These are phyloP conservation scores for Westerdykella ornata DNA, from an alignment of 2,329 filamentous ascomycete genomes.

Conservation along the genomic window DNA sequence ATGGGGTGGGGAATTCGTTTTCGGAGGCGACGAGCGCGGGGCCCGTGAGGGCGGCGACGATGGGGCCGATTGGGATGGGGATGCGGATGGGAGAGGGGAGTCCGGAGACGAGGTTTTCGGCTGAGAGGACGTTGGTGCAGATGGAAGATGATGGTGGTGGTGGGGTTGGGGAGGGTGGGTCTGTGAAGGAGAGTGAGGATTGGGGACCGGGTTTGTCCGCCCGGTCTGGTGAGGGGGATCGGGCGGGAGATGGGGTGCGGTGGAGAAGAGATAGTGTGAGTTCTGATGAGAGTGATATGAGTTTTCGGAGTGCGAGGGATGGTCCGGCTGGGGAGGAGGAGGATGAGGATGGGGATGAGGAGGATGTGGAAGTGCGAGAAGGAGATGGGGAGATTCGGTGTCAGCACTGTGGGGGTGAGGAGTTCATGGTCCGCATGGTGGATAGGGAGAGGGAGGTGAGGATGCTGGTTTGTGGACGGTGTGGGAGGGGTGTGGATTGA, in stretches of 20 bases:
- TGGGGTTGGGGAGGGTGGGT: too few species aligned
- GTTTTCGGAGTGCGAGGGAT: not conserved
- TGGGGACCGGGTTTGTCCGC: too few species aligned
- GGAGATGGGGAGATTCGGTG: constrained; percentile 49
- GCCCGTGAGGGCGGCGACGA: not conserved
- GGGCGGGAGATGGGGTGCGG: too few species aligned
- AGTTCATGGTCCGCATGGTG: constrained; percentile 56
- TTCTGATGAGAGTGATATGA: not conserved
- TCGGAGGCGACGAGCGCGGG: not conserved
- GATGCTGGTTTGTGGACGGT: constrained; percentile 57
- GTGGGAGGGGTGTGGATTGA: constrained; percentile 20
- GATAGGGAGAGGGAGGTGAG: constrained; percentile 50
- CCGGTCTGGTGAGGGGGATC: too few species aligned
- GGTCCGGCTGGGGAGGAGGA: constrained; percentile 10
- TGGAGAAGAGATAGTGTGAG: too few species aligned
- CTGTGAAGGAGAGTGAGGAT: too few species aligned
- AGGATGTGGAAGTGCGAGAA: constrained; percentile 22
- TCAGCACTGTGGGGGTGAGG: constrained; percentile 50
- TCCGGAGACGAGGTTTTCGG: not conserved
- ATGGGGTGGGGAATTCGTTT: not conserved
- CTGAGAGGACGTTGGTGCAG: too few species aligned
- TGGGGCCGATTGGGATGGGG: not conserved
- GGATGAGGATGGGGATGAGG: constrained; percentile 40
- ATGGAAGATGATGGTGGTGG: too few species aligned
- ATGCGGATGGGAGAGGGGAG: not conserved